Percentiles rank a stretch among this genome's conserved stretches.
Conservation (phyloP, 2,329 filamentous ascomycete species). For the Colletotrichum orbiculare region DNA sequence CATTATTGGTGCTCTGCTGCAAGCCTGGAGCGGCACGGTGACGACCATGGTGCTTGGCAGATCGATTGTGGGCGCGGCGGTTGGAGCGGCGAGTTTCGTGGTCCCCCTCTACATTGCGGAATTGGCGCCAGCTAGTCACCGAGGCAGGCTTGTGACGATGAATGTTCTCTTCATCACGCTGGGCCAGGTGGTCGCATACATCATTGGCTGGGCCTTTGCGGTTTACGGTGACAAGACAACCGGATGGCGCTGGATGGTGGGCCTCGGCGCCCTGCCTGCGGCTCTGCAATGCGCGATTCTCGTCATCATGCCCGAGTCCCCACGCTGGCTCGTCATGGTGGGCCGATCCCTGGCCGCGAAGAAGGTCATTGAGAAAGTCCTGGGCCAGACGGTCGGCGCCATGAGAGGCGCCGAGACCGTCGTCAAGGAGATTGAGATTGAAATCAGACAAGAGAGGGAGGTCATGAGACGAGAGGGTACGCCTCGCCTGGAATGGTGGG, state of each 20-base stretch:
- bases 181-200: constrained; percentile 89
- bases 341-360: constrained; percentile 72
- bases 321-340: constrained; percentile 83
- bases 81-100: constrained; percentile 83
- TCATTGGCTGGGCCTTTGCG: constrained; percentile 82
- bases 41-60: constrained; percentile 74
- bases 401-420: constrained; percentile 66
- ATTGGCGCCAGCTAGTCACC: constrained; percentile 78
- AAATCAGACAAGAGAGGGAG: constrained; percentile 76
- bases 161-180: constrained; percentile 86
- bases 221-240: constrained; percentile 60
- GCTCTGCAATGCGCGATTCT: constrained; percentile 76
- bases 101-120: constrained; percentile 91
- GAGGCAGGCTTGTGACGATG: constrained; percentile 85
- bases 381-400: constrained; percentile 61
- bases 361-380: constrained; percentile 72
- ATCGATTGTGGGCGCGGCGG: constrained; percentile 76
- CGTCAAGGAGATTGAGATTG: constrained; percentile 76
- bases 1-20: constrained; percentile 72
- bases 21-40: constrained; percentile 70
- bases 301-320: constrained; percentile 84
- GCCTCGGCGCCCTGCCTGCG: constrained; percentile 83
- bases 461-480: constrained; percentile 59
- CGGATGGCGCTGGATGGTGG: constrained; percentile 94
- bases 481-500: constrained; percentile 51